Evolutionary conservation across 192 early-diverging fungal genomes (phyloP).

Genomic region (Gonapodya prolifera): DNA sequence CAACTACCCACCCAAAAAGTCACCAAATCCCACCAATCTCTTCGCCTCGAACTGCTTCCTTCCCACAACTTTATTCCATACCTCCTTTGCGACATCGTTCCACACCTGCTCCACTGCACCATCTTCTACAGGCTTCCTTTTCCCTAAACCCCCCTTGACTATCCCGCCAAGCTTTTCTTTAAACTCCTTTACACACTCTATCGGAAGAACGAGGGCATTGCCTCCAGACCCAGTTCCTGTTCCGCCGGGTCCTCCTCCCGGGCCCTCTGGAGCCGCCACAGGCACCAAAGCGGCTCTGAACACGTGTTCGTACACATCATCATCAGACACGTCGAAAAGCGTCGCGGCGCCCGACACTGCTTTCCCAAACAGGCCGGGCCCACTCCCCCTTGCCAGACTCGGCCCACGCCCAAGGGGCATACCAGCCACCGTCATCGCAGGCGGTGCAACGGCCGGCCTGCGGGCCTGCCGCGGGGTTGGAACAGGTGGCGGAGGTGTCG

Average conservation of each 20-base stretch:
- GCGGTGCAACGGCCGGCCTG: conserved; percentile 17
- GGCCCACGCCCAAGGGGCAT: not conserved
- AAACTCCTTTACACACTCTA: not conserved
- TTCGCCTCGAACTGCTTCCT: not conserved
- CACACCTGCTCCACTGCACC: not conserved
- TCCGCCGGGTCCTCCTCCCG: not conserved
- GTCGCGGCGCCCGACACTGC: not conserved
- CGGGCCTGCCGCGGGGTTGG: not conserved
- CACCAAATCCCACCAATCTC: not conserved
- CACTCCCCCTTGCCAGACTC: not conserved
- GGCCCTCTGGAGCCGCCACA: not conserved
- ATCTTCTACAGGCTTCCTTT: not conserved
- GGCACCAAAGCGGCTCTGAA: not conserved
- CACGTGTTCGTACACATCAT: not conserved
- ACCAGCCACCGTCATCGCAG: conserved; percentile 2
- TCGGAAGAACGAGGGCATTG: not conserved
- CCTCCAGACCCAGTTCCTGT: not conserved
- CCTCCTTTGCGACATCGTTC: not conserved
- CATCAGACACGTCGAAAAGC: not conserved
- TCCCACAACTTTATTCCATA: not conserved
- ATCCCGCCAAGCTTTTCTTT: not conserved
- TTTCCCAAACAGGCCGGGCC: not conserved
- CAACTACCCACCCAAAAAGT: not conserved
- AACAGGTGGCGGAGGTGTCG: conserved; percentile 5
- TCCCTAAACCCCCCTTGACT: not conserved